Percentiles rank a stretch among this genome's conserved stretches.
phyloP scores from a whole-genome alignment of 1,284 basidiomycete species.

The Ustilago sp. region DNA sequence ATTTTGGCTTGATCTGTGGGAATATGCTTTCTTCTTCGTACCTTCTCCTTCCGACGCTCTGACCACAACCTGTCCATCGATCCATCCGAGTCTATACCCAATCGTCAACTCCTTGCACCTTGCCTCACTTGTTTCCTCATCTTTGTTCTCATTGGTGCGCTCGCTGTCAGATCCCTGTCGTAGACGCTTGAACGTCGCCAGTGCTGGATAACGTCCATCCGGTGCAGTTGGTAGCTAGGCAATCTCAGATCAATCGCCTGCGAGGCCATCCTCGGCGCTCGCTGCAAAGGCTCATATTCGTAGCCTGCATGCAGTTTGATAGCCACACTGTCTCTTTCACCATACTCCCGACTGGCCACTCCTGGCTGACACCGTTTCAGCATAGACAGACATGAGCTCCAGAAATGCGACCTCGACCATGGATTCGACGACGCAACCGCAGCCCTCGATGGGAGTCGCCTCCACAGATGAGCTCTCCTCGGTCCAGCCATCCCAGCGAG shows the following conservation, averaged over 20 bases:
- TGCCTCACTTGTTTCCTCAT: neutral
- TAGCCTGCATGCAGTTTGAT: neutral
- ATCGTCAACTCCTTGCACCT: neutral
- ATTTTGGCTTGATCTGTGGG: neutral
- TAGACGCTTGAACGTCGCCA: neutral
- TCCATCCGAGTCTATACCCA: neutral
- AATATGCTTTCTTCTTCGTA: slow-evolving; percentile 34
- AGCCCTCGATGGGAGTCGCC: neutral
- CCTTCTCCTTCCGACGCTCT: slow-evolving; percentile 12
- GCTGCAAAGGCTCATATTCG: neutral
- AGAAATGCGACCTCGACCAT: neutral
- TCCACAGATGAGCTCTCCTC: slow-evolving; percentile 3
- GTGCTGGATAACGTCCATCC: slow-evolving; percentile 9
- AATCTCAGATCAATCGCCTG: neutral
- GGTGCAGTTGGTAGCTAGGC: neutral
- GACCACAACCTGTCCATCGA: slow-evolving; percentile 26
- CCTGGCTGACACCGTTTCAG: neutral
- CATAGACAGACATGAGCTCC: neutral
- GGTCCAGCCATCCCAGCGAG: neutral
- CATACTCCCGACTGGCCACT: neutral
- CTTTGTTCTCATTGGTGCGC: neutral
- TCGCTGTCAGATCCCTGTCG: neutral
- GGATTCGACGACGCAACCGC: slow-evolving; percentile 5
- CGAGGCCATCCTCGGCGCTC: neutral
- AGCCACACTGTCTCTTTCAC: neutral